These are phyloP conservation scores for Anacardium occidentale DNA, from an alignment of 345 rosid species.

Conservation along the genomic window DNA sequence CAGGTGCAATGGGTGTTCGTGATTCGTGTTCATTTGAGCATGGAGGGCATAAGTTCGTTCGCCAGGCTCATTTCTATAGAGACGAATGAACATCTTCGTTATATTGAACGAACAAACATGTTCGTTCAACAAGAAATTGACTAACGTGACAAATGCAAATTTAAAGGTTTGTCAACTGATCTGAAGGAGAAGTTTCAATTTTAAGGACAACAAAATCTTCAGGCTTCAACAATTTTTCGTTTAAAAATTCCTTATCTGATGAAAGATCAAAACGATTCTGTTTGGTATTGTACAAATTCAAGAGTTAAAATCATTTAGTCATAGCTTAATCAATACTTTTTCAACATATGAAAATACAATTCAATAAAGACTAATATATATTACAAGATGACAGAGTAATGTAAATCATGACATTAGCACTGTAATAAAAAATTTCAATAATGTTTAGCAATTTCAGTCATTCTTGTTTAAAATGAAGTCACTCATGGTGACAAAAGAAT, in stretches of 20 bases:
- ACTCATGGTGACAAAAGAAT: background rate
- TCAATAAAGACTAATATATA: background rate
- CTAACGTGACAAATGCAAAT: too few species aligned
- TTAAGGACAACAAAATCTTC: constrained; percentile 88
- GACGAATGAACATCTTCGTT: too few species aligned
- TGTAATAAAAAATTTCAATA: background rate
- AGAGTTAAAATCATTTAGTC: background rate
- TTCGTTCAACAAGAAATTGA: too few species aligned
- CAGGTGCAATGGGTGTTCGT: too few species aligned
- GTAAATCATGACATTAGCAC: background rate
- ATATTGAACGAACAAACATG: too few species aligned
- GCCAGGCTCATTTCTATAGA: too few species aligned
- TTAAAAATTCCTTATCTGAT: constrained; percentile 54
- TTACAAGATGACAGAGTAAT: background rate
- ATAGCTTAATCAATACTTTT: background rate
- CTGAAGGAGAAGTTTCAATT: too few species aligned
- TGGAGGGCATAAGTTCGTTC: too few species aligned
- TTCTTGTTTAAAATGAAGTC: background rate
- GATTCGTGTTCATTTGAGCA: too few species aligned
- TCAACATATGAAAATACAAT: background rate
- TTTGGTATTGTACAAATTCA: background rate
- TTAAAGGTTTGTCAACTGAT: too few species aligned
- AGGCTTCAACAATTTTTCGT: constrained; percentile 69
- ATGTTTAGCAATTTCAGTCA: background rate
- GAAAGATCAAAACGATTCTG: constrained; percentile 69